Evolutionary conservation across 208 protist genomes (phyloP).

Genomic region (Tritrichomonas musculus): DNA sequence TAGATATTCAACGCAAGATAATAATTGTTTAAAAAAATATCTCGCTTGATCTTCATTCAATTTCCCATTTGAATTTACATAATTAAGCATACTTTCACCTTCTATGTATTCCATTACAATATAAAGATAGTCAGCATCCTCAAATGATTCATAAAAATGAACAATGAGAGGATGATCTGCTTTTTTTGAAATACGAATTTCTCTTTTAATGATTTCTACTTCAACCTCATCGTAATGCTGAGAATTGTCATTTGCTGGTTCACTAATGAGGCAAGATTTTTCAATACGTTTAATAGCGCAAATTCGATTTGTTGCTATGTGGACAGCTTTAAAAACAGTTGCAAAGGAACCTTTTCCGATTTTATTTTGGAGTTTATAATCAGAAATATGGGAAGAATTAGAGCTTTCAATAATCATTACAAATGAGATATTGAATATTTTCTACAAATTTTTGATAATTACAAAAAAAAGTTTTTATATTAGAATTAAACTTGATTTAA

Average conservation of each 20-base stretch:
- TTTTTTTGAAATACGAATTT: background rate
- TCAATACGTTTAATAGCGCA: background rate
- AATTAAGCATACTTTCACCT: conserved; percentile 31
- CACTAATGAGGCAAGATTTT: background rate
- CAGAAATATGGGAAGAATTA: too few species aligned
- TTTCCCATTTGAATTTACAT: background rate
- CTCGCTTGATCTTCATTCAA: conserved; percentile 36
- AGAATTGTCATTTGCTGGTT: too few species aligned
- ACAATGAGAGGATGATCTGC: background rate
- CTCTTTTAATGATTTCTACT: background rate
- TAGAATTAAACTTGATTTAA: too few species aligned
- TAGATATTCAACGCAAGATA: conserved; percentile 26
- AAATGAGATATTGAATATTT: too few species aligned
- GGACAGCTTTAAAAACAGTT: background rate
- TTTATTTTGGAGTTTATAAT: background rate
- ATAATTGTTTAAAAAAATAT: conserved; percentile 19
- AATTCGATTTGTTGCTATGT: background rate
- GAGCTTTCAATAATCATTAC: too few species aligned
- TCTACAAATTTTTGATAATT: too few species aligned
- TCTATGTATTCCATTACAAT: conserved; percentile 32
- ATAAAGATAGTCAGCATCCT: background rate
- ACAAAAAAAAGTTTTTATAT: too few species aligned
- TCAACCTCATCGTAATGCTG: too few species aligned
- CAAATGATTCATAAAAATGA: background rate
- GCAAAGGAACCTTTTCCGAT: background rate